Conservation (phyloP, 148 eudicot genomes). For the Rhododendron henanense region DNA sequence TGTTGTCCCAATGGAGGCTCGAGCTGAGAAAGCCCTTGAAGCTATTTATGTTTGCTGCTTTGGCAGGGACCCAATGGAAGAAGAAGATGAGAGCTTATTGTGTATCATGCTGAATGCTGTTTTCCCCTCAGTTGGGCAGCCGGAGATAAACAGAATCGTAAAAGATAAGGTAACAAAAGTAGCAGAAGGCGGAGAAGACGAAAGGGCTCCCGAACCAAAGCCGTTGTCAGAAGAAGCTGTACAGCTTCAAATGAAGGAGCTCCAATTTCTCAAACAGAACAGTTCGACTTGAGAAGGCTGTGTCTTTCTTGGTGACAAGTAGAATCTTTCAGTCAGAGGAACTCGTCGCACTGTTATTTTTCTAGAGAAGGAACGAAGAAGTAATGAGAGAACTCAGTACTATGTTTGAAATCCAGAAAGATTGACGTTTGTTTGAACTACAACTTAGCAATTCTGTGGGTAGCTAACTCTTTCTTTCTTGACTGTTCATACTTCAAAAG, state of each 20-base stretch:
- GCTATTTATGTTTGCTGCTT: constrained; percentile 84
- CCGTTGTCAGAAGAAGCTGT: constrained; percentile 81
- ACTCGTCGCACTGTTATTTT: not conserved
- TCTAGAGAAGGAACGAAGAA: not conserved
- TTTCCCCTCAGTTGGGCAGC: constrained; percentile 59
- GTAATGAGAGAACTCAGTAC: not conserved
- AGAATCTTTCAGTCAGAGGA: not conserved
- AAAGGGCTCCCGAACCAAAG: constrained; percentile 39
- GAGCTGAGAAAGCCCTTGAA: constrained; percentile 91
- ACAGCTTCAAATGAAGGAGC: constrained; percentile 86
- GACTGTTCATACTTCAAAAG: not conserved
- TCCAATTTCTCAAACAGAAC: constrained; percentile 72
- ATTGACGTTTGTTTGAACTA: not conserved
- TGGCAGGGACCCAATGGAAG: constrained; percentile 61
- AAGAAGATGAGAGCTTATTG: constrained; percentile 50
- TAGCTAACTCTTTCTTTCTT: not conserved
- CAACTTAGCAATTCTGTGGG: not conserved
- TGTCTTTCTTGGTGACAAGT: not conserved
- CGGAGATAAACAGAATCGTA: constrained; percentile 43
- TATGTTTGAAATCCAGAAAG: not conserved
- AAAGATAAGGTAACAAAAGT: constrained; percentile 49
- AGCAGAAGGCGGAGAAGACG: constrained; percentile 48
- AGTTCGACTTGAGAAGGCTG: constrained; percentile 16
- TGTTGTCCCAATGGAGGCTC: constrained; percentile 39
- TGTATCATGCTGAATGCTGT: constrained; percentile 64